Conservation (phyloP, 345 rosid genomes). For the Lepidium aucheri region DNA sequence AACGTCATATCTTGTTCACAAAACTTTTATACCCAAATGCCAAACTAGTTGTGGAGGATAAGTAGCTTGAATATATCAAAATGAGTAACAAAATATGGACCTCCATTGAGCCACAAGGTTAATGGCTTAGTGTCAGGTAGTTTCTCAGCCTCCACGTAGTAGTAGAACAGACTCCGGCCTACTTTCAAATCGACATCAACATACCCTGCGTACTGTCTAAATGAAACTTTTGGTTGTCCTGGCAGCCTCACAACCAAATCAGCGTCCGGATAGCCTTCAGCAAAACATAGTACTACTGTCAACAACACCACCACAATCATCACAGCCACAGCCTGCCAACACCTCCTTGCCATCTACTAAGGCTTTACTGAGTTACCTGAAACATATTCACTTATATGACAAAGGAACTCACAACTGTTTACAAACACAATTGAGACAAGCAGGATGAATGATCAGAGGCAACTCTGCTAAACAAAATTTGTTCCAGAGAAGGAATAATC, state of each 20-base stretch:
- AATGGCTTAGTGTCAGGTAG: conserved; percentile 58
- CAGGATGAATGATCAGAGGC: background rate
- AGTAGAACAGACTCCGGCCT: conserved; percentile 81
- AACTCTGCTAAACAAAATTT: too few species aligned
- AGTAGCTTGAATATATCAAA: background rate
- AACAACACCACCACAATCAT: background rate
- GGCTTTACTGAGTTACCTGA: background rate
- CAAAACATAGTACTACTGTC: background rate
- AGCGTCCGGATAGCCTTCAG: conserved; percentile 44
- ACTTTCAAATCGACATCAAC: conserved; percentile 53
- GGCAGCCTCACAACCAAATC: conserved; percentile 67
- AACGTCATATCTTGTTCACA: background rate
- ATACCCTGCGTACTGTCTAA: conserved; percentile 70
- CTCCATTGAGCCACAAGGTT: conserved; percentile 93
- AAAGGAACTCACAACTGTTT: background rate
- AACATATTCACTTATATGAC: background rate
- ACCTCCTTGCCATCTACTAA: background rate
- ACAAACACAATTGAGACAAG: background rate
- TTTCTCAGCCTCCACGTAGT: conserved; percentile 64
- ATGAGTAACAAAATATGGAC: background rate
- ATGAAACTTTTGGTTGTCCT: conserved; percentile 70
- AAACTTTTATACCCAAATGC: too few species aligned
- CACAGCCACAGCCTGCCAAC: background rate
- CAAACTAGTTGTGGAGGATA: background rate
- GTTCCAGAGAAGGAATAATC: background rate